Percentiles rank a stretch among this genome's conserved stretches.
phyloP scores from a whole-genome alignment of 306 rosid species.

The Pterocarpus macrocarpus region DNA sequence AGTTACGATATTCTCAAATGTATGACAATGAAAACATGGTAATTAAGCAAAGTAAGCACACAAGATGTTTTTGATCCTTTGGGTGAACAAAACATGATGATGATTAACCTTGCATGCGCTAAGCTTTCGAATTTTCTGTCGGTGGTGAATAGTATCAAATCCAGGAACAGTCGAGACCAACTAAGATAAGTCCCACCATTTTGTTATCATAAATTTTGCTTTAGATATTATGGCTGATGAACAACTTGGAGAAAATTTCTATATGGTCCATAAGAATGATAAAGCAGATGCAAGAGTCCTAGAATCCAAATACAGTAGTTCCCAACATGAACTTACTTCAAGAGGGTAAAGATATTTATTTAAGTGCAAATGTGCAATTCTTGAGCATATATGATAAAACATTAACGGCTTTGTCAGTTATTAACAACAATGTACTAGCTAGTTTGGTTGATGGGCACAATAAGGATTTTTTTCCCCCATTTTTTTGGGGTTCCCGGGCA shows the following conservation, averaged over 20 bases:
- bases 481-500: background rate
- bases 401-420: too few relatives aligned
- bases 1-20: too few relatives aligned
- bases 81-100: background rate
- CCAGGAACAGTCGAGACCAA: background rate
- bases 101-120: background rate
- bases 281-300: background rate
- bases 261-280: background rate
- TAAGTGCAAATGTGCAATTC: too few relatives aligned
- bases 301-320: background rate
- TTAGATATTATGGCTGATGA: background rate
- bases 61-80: background rate
- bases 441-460: too few relatives aligned
- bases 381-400: too few relatives aligned
- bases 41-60: too few relatives aligned
- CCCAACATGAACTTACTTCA: background rate
- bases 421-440: too few relatives aligned
- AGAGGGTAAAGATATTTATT: too few relatives aligned
- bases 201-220: background rate
- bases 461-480: too few relatives aligned
- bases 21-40: too few relatives aligned
- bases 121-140: background rate
- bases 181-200: background rate
- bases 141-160: background rate
- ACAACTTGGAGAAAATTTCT: background rate